Conservation (phyloP, 495 filamentous ascomycete genomes). For the Lasiosphaeris hirsuta region DNA sequence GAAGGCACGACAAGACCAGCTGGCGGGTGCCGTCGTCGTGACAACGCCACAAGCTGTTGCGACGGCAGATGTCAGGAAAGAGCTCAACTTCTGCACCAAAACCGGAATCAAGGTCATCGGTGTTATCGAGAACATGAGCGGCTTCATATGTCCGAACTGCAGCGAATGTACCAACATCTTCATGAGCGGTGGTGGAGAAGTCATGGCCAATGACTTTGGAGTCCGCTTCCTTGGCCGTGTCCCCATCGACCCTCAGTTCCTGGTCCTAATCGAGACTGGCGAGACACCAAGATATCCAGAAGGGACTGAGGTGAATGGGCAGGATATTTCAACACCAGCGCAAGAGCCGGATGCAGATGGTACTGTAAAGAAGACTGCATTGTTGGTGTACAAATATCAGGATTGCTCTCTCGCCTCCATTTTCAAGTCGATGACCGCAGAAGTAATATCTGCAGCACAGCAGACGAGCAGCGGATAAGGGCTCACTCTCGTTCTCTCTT, state of each 20-base stretch:
- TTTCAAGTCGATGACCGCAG: constrained; percentile 59
- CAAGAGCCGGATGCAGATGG: constrained; percentile 14
- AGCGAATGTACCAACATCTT: constrained; percentile 92
- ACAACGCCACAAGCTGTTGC: constrained; percentile 95
- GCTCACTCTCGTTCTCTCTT: no score
- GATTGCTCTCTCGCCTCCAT: constrained; percentile 70
- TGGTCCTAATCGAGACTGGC: constrained; percentile 53
- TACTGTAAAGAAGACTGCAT: constrained; percentile 46
- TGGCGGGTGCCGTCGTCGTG: constrained; percentile 83
- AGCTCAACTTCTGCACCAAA: constrained; percentile 93
- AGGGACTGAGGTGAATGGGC: constrained; percentile 46
- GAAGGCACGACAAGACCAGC: constrained; percentile 56
- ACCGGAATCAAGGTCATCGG: constrained; percentile 78
- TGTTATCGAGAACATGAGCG: constrained; percentile 96
- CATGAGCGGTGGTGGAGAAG: constrained; percentile 79
- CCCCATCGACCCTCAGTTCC: constrained; percentile 76
- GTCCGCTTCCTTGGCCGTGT: constrained; percentile 83
- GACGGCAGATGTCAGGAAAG: constrained; percentile 90
- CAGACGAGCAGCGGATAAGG: background rate
- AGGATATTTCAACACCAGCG: constrained; percentile 37
- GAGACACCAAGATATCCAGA: constrained; percentile 47
- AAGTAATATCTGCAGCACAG: constrained; percentile 21
- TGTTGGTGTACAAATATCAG: constrained; percentile 74
- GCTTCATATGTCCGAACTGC: constrained; percentile 94
- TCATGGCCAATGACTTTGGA: constrained; percentile 82